Evolutionary conservation across 2,329 filamentous ascomycete species (phyloP), one percentile per base, ranked within the genome.

Genomic region (Trichoderma gracile): DNA sequence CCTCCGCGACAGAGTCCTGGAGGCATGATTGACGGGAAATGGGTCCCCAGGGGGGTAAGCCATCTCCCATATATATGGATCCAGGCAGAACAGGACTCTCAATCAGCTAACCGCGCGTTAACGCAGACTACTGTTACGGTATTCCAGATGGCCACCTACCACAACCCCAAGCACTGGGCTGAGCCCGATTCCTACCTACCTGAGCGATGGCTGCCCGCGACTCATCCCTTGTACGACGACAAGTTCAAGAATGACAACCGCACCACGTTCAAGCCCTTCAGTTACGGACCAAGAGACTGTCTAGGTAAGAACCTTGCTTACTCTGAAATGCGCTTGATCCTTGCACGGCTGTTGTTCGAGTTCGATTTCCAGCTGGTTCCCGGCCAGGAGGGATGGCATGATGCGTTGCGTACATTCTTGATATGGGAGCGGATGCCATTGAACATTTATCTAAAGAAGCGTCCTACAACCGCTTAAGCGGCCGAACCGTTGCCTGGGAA

Each of bases 251-350:
- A 62, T n/a, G 82, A 85, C 66, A 76, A 72, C 10, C 70, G 69
- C 3, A 71, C 73, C 1, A 71, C 71, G 1, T 71, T 77, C 54
- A 76, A 79, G 65, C 75, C 78, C 0, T 80, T 81, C 59, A 73
- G 72, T 45, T 54, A 72, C 9, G 78, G 80, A 0, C 72, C 78
- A 2, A 67, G 78, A 6, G 78, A 78, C 17, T 81, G 79, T 58
- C 70, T 81, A 33, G 79, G 79, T 1, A 73, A 75, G 59, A 80
- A 78, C 38, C 66, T 73, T 4, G 81, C 81, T 1, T 79, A 80
- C 52, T 75, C 76, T 3, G 81, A 84, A 68, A 79, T 84, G 77
- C 77, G 81, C 1, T 66, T 83, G 3, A 78, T 82, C 10, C 65
- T 82, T 1, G 75, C 79, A 1, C 76, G 77, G 9, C 60, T 84